These are phyloP conservation scores for Sambucus nigra DNA, from an alignment of 129 eudicot species.

Conservation along the genomic window DNA sequence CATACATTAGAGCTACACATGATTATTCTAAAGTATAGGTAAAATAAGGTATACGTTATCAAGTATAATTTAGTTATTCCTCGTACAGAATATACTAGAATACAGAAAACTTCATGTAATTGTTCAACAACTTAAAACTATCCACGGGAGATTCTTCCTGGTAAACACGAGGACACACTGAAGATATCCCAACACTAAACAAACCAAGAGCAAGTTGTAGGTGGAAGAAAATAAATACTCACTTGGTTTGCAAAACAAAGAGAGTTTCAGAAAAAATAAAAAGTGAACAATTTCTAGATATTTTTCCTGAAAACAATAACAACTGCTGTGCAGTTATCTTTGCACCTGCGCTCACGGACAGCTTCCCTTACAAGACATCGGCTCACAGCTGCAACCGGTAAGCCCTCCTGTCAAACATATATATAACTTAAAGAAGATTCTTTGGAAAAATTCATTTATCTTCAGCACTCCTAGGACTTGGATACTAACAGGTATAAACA, in stretches of 20 bases:
- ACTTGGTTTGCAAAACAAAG: background rate
- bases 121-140: no score
- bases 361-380: conserved; percentile 63
- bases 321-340: conserved; percentile 68
- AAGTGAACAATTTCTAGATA: conserved; percentile 5
- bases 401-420: conserved; percentile 40
- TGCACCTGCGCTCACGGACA: conserved; percentile 55
- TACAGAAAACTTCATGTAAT: no score
- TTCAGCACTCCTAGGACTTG: background rate
- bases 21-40: no score
- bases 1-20: no score
- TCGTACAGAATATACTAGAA: no score
- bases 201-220: background rate
- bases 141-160: no score
- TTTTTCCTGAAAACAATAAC: conserved; percentile 33
- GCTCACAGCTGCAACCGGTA: conserved; percentile 39
- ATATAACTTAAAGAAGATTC: background rate
- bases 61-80: no score
- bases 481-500: background rate
- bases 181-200: no score
- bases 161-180: no score
- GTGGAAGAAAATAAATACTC: background rate
- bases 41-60: no score
- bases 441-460: background rate
- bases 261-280: background rate